Evolutionary conservation across 2,329 filamentous ascomycete genomes (phyloP).

Genomic region (Drechslerella dactyloides): DNA sequence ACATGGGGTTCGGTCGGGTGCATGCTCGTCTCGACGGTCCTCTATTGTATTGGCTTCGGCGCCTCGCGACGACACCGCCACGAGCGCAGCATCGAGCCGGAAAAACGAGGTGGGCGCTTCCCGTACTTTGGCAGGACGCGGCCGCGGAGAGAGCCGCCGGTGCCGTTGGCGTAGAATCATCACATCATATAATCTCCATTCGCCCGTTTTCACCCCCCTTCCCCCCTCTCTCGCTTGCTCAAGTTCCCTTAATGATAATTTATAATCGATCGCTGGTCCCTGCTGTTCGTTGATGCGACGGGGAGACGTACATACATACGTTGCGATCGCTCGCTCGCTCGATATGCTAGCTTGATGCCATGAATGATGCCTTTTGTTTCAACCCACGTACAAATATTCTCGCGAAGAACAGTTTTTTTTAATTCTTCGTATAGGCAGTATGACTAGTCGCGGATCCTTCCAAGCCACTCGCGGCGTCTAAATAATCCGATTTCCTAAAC

Average conservation of each 20-base stretch:
- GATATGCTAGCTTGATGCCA: neutral
- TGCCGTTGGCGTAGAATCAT: too few relatives aligned
- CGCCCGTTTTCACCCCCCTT: conserved; percentile 32
- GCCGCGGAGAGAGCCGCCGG: too few relatives aligned
- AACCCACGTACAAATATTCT: neutral
- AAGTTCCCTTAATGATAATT: conserved; percentile 6
- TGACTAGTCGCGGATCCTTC: conserved; percentile 47
- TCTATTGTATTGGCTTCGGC: conserved; percentile 68
- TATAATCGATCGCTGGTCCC: conserved; percentile 11
- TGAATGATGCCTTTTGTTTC: too few relatives aligned
- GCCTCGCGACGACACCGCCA: conserved; percentile 59
- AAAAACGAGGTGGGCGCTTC: conserved; percentile 46
- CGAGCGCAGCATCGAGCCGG: conserved; percentile 33
- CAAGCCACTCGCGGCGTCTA: conserved; percentile 28
- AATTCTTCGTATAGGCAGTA: conserved; percentile 41
- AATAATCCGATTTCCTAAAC: neutral
- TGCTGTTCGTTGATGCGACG: neutral
- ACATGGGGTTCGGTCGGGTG: conserved; percentile 74
- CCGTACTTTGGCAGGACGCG: too few relatives aligned
- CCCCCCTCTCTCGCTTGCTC: conserved; percentile 15
- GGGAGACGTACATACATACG: neutral
- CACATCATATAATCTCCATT: conserved; percentile 34
- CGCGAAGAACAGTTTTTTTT: conserved; percentile 16
- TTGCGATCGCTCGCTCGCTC: conserved; percentile 18
- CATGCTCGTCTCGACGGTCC: conserved; percentile 69